Evolutionary conservation across 306 rosid species (phyloP).

Genomic region (Malus sylvestris): DNA sequence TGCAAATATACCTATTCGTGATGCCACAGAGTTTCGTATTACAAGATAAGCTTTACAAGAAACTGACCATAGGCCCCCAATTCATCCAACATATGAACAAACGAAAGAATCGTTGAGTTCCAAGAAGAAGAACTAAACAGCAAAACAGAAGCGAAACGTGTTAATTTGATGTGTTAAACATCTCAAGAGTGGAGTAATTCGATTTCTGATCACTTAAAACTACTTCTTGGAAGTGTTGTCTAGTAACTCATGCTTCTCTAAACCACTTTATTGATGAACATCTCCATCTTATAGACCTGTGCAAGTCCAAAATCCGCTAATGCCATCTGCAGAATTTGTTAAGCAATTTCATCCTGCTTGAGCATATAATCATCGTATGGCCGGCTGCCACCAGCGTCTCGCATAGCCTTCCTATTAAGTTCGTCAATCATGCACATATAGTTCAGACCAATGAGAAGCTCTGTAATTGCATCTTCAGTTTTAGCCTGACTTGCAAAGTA

Average conservation of each 20-base stretch:
- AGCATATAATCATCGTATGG: conserved; percentile 11
- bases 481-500: conserved; percentile 60
- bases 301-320: neutral
- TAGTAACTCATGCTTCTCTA: neutral
- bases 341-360: conserved; percentile 11
- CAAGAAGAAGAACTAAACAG: neutral
- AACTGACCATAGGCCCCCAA: neutral
- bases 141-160: neutral
- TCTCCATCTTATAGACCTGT: neutral
- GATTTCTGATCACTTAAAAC: neutral
- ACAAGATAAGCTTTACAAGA: conserved; percentile 4
- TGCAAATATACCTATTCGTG: neutral
- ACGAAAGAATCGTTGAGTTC: neutral
- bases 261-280: neutral
- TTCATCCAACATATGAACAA: conserved; percentile 1
- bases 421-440: conserved; percentile 34
- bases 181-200: neutral
- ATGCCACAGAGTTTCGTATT: neutral
- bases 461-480: conserved; percentile 68
- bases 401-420: conserved; percentile 15
- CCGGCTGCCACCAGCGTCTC: conserved; percentile 15
- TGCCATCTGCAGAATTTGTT: neutral
- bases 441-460: conserved; percentile 75
- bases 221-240: neutral
- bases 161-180: neutral